Base-by-base conservation (phyloP, 1,139 yeast genomes). In the Candida anutae region DNA sequence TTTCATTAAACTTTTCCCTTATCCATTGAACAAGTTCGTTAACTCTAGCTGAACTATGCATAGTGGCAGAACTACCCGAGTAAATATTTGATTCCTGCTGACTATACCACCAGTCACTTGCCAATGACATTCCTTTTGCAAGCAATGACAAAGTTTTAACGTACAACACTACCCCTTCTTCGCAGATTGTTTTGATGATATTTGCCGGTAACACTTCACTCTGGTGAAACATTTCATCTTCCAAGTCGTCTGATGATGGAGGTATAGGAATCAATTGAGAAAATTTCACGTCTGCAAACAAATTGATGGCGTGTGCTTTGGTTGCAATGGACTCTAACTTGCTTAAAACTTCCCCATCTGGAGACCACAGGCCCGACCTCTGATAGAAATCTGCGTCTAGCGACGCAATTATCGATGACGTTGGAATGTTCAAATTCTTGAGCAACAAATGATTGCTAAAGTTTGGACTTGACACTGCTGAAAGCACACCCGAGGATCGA, bases 1-100 rank as follows among this genome's bases (percentile, higher is more conserved):
- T 74, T 46, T 87, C 95, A 53, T 90, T 90, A 55, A 87, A 90
- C 37, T 77, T 73, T 33, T 81, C 88, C 35, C 97, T 69, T 6
- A 84, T 76, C 95, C 96, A 87, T 53, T 90, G 96, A 5, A 90
- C 95, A 29, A 84, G 62, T 31, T 81, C 79, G 46, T 84, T 84
- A 42, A 90, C 65, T 33, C 74, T 70, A 4, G 56, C 45, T 2
- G 65, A 52, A 3, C 39, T 37, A 14, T 47, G 51, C 9, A 45
- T 28, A 28, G 5, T 16, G 9, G 23, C 8, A 12, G 23, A 6
- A 17, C 6, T 25, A n/a, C n/a, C n/a, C n/a, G 20, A 6, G 17
- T 29, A 4, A 22, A 8, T 8, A 29, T 22, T 16, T 15, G 6
- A 5, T 10, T n/a, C 26, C 15, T 6, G 12, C 6, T 8, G n/a